Evolutionary conservation across 345 rosid genomes (phyloP).

Genomic region (Arabidopsis arenosa): DNA sequence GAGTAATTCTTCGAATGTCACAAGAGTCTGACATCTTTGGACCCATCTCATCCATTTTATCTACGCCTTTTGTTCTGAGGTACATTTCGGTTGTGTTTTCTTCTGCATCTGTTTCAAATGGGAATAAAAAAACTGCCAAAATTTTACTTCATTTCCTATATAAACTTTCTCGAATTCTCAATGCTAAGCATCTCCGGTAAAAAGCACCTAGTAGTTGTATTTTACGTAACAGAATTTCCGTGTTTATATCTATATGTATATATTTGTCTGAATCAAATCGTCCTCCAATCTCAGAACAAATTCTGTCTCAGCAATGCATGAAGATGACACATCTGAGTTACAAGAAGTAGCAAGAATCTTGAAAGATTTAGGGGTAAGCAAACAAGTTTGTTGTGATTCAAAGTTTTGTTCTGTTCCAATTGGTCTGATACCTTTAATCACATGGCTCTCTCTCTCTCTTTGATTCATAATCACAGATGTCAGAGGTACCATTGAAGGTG

Average conservation of each 20-base stretch:
- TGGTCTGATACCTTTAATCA: slow-evolving; percentile 4
- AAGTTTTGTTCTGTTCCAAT: background rate
- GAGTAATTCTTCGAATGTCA: slow-evolving; percentile 82
- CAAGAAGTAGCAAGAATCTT: slow-evolving; percentile 66
- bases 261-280: slow-evolving; percentile 9
- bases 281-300: slow-evolving; percentile 54
- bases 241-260: background rate
- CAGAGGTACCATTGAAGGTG: slow-evolving; percentile 63
- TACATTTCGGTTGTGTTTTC: slow-evolving; percentile 37
- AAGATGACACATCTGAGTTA: slow-evolving; percentile 80
- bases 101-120: background rate
- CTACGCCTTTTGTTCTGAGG: slow-evolving; percentile 67
- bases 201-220: background rate
- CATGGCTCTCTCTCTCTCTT: background rate
- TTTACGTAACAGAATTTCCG: background rate
- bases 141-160: background rate
- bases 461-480: slow-evolving; percentile 51
- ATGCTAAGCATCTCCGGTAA: background rate
- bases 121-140: background rate
- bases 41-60: slow-evolving; percentile 64
- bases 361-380: slow-evolving; percentile 68
- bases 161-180: background rate
- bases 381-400: background rate
- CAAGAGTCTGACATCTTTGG: slow-evolving; percentile 74
- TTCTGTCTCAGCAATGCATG: slow-evolving; percentile 78